A percentile compares a stretch with the other conserved stretches of the same genome.
These are phyloP conservation scores for Rhizomucor pusillus DNA, from an alignment of 371 early-diverging fungal species.

Conservation along the genomic window DNA sequence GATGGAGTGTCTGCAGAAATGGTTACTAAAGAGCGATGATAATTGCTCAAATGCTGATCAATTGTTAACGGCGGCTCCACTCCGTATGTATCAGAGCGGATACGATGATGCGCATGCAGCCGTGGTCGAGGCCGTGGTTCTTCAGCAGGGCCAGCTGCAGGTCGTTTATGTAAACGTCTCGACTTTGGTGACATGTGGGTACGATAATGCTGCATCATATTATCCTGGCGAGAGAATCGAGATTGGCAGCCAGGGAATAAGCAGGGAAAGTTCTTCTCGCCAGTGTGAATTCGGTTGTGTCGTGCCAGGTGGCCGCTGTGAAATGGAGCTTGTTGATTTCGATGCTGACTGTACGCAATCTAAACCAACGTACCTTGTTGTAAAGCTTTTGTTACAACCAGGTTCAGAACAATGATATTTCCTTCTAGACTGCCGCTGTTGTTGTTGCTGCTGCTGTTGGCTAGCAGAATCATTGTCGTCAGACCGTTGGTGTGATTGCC, in stretches of 20 bases:
- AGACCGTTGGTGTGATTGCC: not conserved
- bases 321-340: slow-evolving; percentile 1
- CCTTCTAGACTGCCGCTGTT: slow-evolving; percentile 20
- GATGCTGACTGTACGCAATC: not conserved
- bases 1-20: slow-evolving; percentile 5
- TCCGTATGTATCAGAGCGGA: slow-evolving; percentile 34
- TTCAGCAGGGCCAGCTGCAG: slow-evolving; percentile 4
- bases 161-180: slow-evolving; percentile 49
- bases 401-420: slow-evolving; percentile 42
- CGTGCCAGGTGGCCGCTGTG: slow-evolving; percentile 83
- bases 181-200: slow-evolving; percentile 79
- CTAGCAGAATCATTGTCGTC: not conserved
- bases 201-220: slow-evolving; percentile 90
- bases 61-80: slow-evolving; percentile 42
- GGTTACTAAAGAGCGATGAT: slow-evolving; percentile 12
- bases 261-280: slow-evolving; percentile 90
- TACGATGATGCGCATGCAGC: slow-evolving; percentile 44
- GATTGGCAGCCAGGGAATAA: slow-evolving; percentile 76
- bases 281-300: slow-evolving; percentile 89
- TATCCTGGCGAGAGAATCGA: slow-evolving; percentile 85
- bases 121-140: slow-evolving; percentile 27
- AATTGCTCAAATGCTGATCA: slow-evolving; percentile 41
- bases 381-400: slow-evolving; percentile 49
- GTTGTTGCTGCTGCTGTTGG: not conserved
- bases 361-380: slow-evolving; percentile 35